These are phyloP conservation scores for Cercospora sp. DNA, from an alignment of 2,329 filamentous ascomycete species.

Conservation along the genomic window DNA sequence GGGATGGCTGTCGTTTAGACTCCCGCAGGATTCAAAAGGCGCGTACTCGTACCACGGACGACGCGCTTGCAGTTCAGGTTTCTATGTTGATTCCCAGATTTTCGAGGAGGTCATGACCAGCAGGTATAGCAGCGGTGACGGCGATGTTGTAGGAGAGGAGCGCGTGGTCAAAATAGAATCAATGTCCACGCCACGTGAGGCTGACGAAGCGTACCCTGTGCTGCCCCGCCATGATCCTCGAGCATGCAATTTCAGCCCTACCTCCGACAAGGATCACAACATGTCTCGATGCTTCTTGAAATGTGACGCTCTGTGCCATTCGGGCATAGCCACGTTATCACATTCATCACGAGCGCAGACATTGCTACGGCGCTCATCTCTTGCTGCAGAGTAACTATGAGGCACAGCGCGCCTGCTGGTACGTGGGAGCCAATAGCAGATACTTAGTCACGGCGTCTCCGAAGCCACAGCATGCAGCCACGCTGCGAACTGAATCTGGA, in stretches of 20 bases:
- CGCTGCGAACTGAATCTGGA: not conserved
- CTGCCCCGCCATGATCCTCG: slow-evolving; percentile 1
- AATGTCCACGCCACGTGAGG: not conserved
- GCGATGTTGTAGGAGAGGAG: not conserved
- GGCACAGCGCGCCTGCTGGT: not conserved
- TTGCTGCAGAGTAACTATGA: not conserved
- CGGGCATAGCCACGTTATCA: not conserved
- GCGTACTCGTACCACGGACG: not conserved
- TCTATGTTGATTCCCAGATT: not conserved
- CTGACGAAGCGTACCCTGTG: not conserved
- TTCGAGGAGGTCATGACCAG: not conserved
- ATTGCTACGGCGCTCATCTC: not conserved
- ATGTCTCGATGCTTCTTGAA: not conserved
- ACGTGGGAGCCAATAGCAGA: not conserved
- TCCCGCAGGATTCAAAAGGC: not conserved
- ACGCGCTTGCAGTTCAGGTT: not conserved
- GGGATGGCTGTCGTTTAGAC: not conserved
- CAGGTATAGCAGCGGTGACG: not conserved
- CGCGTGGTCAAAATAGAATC: not conserved
- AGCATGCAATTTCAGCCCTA: not conserved
- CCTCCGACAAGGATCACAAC: not conserved
- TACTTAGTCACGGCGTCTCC: not conserved
- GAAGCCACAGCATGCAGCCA: slow-evolving; percentile 3
- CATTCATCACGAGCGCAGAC: not conserved
- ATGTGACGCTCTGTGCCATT: not conserved